These are phyloP conservation scores for Acanthochlamys bracteata DNA, from an alignment of 106 monocot genomes.

Conservation along the genomic window DNA sequence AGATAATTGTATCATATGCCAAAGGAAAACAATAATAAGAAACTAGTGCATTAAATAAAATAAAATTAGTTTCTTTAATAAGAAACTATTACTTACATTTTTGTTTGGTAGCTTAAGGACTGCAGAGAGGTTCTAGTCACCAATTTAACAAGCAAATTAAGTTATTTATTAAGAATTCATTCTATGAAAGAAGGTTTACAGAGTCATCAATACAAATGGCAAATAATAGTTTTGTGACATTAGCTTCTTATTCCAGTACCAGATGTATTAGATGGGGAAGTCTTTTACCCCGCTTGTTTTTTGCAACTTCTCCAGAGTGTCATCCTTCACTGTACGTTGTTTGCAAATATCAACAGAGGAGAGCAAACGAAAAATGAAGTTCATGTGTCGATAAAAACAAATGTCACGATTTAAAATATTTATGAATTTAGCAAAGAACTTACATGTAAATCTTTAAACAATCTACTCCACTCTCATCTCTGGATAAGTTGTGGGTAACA, in stretches of 20 bases:
- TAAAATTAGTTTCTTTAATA: no score
- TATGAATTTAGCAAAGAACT: constrained; percentile 5
- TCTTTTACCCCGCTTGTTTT: constrained; percentile 73
- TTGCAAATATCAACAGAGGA: background rate
- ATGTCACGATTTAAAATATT: background rate
- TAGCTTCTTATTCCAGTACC: constrained; percentile 85
- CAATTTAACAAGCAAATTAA: no score
- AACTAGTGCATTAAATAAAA: no score
- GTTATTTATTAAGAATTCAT: no score
- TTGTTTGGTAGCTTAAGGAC: no score
- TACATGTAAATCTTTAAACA: constrained; percentile 84
- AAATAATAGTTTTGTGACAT: background rate
- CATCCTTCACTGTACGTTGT: constrained; percentile 90
- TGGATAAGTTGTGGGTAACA: constrained; percentile 48
- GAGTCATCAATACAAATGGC: background rate
- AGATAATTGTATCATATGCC: no score
- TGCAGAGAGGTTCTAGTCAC: no score
- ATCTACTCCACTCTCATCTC: constrained; percentile 62
- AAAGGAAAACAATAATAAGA: no score
- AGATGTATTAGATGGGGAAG: constrained; percentile 68
- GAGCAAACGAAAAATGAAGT: background rate
- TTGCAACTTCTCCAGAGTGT: constrained; percentile 95
- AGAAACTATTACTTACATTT: no score
- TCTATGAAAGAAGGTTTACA: background rate
- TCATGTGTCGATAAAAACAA: background rate